These are phyloP conservation scores for Miamiensis avidus DNA, from an alignment of 169 alveolate species.

Conservation along the genomic window DNA sequence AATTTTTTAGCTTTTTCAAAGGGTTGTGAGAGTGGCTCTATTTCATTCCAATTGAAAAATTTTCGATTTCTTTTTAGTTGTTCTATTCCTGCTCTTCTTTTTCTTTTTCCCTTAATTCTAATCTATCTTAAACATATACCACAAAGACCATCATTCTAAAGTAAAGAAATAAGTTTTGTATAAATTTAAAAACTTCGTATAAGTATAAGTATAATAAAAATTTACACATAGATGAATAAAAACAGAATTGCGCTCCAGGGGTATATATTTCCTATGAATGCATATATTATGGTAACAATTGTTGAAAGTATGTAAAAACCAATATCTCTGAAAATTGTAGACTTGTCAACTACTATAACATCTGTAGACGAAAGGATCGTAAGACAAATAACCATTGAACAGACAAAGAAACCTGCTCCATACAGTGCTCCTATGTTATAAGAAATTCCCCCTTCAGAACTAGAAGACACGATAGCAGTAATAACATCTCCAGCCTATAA, in stretches of 20 bases:
- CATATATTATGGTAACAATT: conserved; percentile 12
- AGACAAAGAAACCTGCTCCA: conserved; percentile 40
- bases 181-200: conserved; percentile 3
- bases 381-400: conserved; percentile 18
- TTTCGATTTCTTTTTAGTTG: not conserved
- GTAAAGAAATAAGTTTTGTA: not conserved
- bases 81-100: not conserved
- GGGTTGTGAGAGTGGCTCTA: not conserved
- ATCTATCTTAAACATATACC: not conserved
- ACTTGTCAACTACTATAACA: not conserved
- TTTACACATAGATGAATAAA: not conserved
- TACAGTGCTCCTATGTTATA: conserved; percentile 31
- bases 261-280: not conserved
- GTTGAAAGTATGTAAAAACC: conserved; percentile 30
- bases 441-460: conserved; percentile 3
- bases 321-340: conserved; percentile 18
- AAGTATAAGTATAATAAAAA: not conserved
- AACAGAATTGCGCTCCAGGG: not conserved
- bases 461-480: conserved; percentile 30
- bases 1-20: too few relatives aligned
- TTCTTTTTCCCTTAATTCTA: not conserved
- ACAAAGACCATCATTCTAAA: not conserved
- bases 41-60: not conserved
- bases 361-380: conserved; percentile 11
- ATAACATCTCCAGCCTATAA: conserved; percentile 34